These are phyloP conservation scores for Musa schizocarpa DNA, from an alignment of 176 grass and related monocot species.

Conservation along the genomic window DNA sequence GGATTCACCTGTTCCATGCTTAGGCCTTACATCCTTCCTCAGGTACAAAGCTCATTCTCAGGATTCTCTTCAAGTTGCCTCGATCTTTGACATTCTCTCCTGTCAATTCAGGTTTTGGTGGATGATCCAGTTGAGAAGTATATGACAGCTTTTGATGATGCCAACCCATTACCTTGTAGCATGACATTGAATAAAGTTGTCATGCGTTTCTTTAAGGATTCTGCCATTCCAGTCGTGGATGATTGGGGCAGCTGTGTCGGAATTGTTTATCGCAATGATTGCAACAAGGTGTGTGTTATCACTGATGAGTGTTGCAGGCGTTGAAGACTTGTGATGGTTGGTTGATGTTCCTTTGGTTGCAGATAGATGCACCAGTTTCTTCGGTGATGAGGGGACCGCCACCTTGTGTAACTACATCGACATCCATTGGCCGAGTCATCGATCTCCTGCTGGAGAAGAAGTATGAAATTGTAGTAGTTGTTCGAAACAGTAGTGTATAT, in stretches of 20 bases:
- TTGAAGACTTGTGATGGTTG: background rate
- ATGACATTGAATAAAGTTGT: constrained; percentile 43
- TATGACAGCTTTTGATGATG: constrained; percentile 77
- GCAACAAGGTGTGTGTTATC: constrained; percentile 45
- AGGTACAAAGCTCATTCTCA: constrained; percentile 22
- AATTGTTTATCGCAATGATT: constrained; percentile 68
- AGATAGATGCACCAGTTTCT: constrained; percentile 69
- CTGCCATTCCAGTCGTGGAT: constrained; percentile 58
- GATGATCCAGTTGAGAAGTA: constrained; percentile 86
- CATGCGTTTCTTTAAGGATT: constrained; percentile 65
- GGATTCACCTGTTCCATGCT: constrained; percentile 60
- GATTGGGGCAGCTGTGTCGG: constrained; percentile 79
- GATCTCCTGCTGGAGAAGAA: constrained; percentile 61
- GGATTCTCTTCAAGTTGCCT: too few species aligned
- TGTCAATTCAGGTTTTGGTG: constrained; percentile 48
- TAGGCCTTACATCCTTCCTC: constrained; percentile 55
- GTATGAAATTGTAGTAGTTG: constrained; percentile 52
- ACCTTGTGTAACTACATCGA: constrained; percentile 48
- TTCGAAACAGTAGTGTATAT: constrained; percentile 48
- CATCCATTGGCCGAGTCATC: constrained; percentile 54
- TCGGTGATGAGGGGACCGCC: constrained; percentile 54
- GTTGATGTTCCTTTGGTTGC: background rate
- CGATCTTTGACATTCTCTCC: background rate
- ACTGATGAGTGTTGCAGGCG: background rate
- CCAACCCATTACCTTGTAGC: constrained; percentile 39